Evolutionary conservation across 768 basidiomycete genomes (phyloP).

Genomic region (Sarcomyxa edulis): DNA sequence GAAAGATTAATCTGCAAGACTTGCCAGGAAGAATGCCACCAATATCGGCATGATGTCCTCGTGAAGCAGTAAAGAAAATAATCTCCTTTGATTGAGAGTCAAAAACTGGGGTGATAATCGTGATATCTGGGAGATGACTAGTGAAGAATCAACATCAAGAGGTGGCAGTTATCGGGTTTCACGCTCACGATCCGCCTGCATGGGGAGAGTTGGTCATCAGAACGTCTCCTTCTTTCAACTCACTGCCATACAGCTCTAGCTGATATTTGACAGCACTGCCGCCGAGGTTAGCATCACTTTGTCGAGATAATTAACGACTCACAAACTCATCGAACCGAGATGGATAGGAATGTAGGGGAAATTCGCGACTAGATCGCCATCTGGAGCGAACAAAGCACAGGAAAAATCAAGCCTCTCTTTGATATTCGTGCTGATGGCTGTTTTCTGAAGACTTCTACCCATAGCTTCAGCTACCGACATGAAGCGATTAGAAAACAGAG

Average conservation of each 20-base stretch:
- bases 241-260: slow-evolving; percentile 68
- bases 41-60: slow-evolving; percentile 93
- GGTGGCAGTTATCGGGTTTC: background rate
- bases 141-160: background rate
- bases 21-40: slow-evolving; percentile 88
- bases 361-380: slow-evolving; percentile 92
- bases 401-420: slow-evolving; percentile 95
- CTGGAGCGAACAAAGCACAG: slow-evolving; percentile 92
- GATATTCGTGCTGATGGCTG: slow-evolving; percentile 91
- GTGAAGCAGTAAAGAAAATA: slow-evolving; percentile 90
- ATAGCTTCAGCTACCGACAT: slow-evolving; percentile 98
- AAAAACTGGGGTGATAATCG: slow-evolving; percentile 92
- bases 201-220: slow-evolving; percentile 89
- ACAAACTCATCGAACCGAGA: slow-evolving; percentile 90
- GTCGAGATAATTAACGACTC: slow-evolving; percentile 21
- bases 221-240: slow-evolving; percentile 85
- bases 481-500: slow-evolving; percentile 93
- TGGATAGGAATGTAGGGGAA: slow-evolving; percentile 90
- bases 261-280: slow-evolving; percentile 82
- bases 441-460: slow-evolving; percentile 87
- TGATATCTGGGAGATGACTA: slow-evolving; percentile 81
- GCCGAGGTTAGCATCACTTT: slow-evolving; percentile 3
- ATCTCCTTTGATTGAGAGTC: slow-evolving; percentile 57
- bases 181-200: slow-evolving; percentile 79
- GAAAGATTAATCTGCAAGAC: no score